Base-by-base conservation (phyloP, 768 basidiomycete genomes). In the Nidularia pulvinata region DNA sequence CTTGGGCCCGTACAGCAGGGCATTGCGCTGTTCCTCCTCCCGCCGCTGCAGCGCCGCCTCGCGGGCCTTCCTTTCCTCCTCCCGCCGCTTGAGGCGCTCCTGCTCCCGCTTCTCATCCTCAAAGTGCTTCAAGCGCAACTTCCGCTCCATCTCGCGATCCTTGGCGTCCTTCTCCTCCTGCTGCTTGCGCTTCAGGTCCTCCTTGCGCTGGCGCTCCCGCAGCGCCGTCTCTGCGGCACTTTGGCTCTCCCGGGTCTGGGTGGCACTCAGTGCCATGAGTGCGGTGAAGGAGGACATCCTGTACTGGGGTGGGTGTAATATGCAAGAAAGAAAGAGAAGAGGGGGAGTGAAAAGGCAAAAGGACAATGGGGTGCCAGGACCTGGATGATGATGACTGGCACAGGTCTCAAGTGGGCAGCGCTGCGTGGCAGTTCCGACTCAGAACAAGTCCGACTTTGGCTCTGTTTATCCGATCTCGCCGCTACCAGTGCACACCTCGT, bases 231-330 rank as follows among this genome's bases (percentile, higher is more conserved):
- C 75, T 16, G 85, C 84, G 7, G 74, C 80, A 55, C 64, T 71
- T 61, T 88, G 81, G 0, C 82, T 73, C 59, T 85, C 72, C 61
- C 74, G 76, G 2, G 86, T 91, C 57, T 86, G 85, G 0, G 82
- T 76, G 60, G 80, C 82, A 71, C 87, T 87, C 44, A 88, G 71
- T 52, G 83, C 84, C 81, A 89, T 84, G 52, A 89, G 78, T 32
- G 78, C 81, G 57, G 84, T 81, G 60, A 87, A 88, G 6, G 75
- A 73, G 33, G 76, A 72, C 80, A 82, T 82, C 25, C 37, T 57
- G 61, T 9, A 42, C 46, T 51, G 32, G 54, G 52, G 42, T 51
- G 43, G 44, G 34, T 30, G 36, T 14, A 32, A 46, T 7, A 37
- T 39, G 4, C 34, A 36, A 39, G 43, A 50, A 25, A 19, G 36